Conservation (phyloP, 2,329 filamentous ascomycete genomes). For the Monilinia fructicola region DNA sequence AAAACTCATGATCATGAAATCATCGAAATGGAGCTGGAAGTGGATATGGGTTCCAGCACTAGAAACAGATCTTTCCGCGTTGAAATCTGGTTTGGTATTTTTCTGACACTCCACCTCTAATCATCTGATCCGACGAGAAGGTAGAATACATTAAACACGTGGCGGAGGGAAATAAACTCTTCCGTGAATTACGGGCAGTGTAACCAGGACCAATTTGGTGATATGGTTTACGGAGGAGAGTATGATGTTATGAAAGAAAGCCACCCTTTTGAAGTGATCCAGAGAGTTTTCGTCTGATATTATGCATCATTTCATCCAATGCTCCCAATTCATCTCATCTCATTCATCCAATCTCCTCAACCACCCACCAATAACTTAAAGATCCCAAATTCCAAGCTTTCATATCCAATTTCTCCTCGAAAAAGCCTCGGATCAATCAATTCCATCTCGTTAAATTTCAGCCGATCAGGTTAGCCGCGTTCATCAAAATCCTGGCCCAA, state of each 20-base stretch:
- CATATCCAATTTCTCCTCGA: background rate
- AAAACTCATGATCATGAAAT: constrained; percentile 6
- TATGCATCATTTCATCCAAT: background rate
- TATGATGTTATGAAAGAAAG: constrained; percentile 6
- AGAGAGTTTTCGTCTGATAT: background rate
- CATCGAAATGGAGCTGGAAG: constrained; percentile 7
- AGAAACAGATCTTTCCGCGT: constrained; percentile 3
- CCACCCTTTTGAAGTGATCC: background rate
- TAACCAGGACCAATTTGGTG: background rate
- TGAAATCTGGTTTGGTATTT: background rate
- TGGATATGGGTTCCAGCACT: constrained; percentile 1
- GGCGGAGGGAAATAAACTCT: background rate
- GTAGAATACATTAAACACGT: constrained; percentile 3
- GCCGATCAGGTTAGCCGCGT: constrained; percentile 34
- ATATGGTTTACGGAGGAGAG: background rate
- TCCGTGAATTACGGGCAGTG: background rate
- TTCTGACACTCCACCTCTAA: constrained; percentile 2
- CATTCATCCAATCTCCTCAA: background rate
- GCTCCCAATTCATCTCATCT: background rate
- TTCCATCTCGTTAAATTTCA: constrained; percentile 35
- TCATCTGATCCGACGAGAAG: background rate
- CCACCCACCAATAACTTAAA: background rate
- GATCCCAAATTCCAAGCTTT: background rate
- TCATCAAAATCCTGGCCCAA: constrained; percentile 8
- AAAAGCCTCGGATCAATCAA: constrained; percentile 9